These are phyloP conservation scores for Brasilioporus rufonigricans DNA, from an alignment of 768 basidiomycete species.

Conservation along the genomic window DNA sequence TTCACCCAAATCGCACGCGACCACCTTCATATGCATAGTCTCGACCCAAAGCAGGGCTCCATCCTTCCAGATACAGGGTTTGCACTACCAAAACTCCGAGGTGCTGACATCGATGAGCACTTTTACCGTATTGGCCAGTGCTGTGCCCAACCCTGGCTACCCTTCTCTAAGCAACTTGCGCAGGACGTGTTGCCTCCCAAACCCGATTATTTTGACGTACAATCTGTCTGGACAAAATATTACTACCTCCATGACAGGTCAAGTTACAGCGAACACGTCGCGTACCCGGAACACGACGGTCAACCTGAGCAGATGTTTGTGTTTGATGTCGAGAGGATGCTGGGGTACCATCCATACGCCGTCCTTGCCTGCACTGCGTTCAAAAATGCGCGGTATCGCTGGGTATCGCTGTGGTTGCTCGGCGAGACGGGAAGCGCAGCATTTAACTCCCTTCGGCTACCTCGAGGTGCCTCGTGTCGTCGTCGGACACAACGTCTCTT, in stretches of 20 bases:
- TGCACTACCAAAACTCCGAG: conserved; percentile 81
- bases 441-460: conserved; percentile 74
- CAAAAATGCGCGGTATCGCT: conserved; percentile 86
- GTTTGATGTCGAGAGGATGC: conserved; percentile 95
- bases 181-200: conserved; percentile 54
- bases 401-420: conserved; percentile 94
- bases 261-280: conserved; percentile 70
- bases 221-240: conserved; percentile 90
- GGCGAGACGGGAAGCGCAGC: conserved; percentile 53
- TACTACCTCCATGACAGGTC: conserved; percentile 68
- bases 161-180: conserved; percentile 61
- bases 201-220: conserved; percentile 52
- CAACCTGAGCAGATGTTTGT: conserved; percentile 70
- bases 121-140: conserved; percentile 76
- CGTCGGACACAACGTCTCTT: conserved; percentile 94
- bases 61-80: conserved; percentile 77
- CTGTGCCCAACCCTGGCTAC: conserved; percentile 75
- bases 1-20: conserved; percentile 75
- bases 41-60: conserved; percentile 78
- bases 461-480: conserved; percentile 56
- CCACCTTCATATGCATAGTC: conserved; percentile 78
- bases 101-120: conserved; percentile 79
- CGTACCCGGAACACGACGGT: conserved; percentile 61
- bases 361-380: conserved; percentile 89
- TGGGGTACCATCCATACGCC: conserved; percentile 74